phyloP scores from a whole-genome alignment of 2,329 filamentous ascomycete genomes.

The Colletotrichum eremochloae region DNA sequence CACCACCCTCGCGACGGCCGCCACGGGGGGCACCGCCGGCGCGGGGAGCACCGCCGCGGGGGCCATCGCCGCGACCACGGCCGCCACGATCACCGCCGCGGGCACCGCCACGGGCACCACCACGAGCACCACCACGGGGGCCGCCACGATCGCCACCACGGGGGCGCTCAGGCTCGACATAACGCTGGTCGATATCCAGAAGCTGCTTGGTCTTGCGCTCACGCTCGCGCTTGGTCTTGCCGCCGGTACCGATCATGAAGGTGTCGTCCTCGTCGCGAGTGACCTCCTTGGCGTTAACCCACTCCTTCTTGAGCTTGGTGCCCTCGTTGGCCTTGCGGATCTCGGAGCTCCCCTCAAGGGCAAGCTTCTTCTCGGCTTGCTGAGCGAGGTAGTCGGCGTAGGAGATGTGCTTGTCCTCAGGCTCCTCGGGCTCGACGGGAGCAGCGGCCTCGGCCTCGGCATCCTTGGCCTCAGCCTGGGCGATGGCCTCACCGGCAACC shows the following conservation, averaged over 20 bases:
- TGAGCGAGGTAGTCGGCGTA: slow-evolving; percentile 89
- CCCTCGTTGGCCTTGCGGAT: slow-evolving; percentile 95
- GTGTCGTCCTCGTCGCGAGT: slow-evolving; percentile 76
- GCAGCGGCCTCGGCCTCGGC: slow-evolving; percentile 67
- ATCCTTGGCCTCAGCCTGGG: slow-evolving; percentile 86
- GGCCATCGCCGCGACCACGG: slow-evolving; percentile 62
- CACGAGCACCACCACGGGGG: slow-evolving; percentile 55
- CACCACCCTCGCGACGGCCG: slow-evolving; percentile 60
- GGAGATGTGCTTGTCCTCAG: slow-evolving; percentile 90
- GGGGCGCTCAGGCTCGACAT: slow-evolving; percentile 76
- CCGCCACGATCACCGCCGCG: slow-evolving; percentile 57
- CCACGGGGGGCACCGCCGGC: slow-evolving; percentile 57
- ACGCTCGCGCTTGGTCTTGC: slow-evolving; percentile 88
- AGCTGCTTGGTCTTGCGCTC: slow-evolving; percentile 93
- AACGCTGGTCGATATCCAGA: slow-evolving; percentile 89
- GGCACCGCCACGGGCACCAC: slow-evolving; percentile 53
- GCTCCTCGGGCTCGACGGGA: slow-evolving; percentile 74
- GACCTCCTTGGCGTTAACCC: slow-evolving; percentile 84
- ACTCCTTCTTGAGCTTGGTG: slow-evolving; percentile 89
- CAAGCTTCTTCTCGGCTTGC: slow-evolving; percentile 79
- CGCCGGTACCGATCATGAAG: slow-evolving; percentile 80
- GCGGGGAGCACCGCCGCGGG: slow-evolving; percentile 60
- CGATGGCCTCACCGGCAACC: slow-evolving; percentile 90
- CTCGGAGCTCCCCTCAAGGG: slow-evolving; percentile 73
- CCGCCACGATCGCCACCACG: slow-evolving; percentile 64